A percentile compares a stretch with the other conserved stretches of the same genome.
phyloP scores from a whole-genome alignment of 2,329 filamentous ascomycete genomes.

The Fusarium tjaetaba region DNA sequence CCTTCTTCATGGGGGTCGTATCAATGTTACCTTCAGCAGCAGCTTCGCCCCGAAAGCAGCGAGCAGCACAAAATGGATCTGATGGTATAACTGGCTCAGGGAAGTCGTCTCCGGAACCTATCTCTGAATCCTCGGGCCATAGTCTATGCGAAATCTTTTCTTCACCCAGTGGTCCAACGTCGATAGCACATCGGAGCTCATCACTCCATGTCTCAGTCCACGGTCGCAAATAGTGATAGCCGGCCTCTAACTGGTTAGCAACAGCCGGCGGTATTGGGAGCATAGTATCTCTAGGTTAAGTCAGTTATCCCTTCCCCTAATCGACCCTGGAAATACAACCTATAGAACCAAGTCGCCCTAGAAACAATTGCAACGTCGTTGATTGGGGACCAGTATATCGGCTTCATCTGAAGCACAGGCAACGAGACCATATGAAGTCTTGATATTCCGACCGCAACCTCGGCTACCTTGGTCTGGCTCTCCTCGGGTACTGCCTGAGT shows the following conservation, averaged over 20 bases:
- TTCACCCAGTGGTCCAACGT: constrained; percentile 89
- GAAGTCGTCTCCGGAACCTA: constrained; percentile 27
- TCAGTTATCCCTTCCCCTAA: constrained; percentile 22
- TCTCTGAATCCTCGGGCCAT: constrained; percentile 71
- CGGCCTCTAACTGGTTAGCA: constrained; percentile 92
- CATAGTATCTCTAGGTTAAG: constrained; percentile 77
- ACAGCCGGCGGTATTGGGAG: constrained; percentile 84
- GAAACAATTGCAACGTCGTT: constrained; percentile 87
- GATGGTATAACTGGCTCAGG: constrained; percentile 58
- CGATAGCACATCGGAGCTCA: constrained; percentile 87
- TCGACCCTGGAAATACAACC: constrained; percentile 50
- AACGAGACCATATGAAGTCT: constrained; percentile 88
- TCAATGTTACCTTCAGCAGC: constrained; percentile 63
- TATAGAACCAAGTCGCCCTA: constrained; percentile 96
- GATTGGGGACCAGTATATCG: constrained; percentile 96
- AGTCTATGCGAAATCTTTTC: constrained; percentile 87
- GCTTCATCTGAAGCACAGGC: constrained; percentile 87
- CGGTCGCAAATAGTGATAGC: constrained; percentile 84
- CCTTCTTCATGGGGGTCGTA: constrained; percentile 42
- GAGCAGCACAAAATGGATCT: constrained; percentile 68
- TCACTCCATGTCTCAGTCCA: constrained; percentile 95
- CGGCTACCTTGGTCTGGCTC: constrained; percentile 50
- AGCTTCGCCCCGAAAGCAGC: constrained; percentile 68
- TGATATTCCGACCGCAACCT: constrained; percentile 89
- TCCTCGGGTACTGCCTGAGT: constrained; percentile 7